Evolutionary conservation across 176 grass and related monocot genomes (phyloP).

Genomic region (Poa annua): DNA sequence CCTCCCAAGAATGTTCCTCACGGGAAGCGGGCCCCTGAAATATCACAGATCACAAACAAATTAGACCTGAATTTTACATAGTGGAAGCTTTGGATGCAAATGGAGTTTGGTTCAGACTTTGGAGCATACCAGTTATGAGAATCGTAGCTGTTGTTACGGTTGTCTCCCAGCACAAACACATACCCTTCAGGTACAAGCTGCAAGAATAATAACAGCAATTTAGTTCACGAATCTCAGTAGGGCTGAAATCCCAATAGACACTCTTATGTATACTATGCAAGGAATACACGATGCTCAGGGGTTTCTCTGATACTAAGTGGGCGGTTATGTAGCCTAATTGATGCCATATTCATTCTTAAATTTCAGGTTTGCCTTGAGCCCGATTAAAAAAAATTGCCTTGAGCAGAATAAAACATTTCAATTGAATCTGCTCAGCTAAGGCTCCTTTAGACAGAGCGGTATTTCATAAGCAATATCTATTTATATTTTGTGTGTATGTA

Average conservation of each 20-base stretch:
- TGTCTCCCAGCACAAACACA: constrained; percentile 96
- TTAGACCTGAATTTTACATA: constrained; percentile 4
- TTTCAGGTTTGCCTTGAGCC: neutral
- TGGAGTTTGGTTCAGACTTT: neutral
- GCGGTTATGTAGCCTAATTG: neutral
- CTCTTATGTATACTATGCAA: neutral
- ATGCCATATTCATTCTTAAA: neutral
- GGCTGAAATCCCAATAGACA: neutral
- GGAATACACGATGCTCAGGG: neutral
- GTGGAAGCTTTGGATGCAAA: neutral
- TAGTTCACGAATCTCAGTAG: neutral
- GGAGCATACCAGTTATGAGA: constrained; percentile 82
- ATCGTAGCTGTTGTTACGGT: constrained; percentile 92
- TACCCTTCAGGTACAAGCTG: constrained; percentile 78
- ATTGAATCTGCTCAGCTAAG: too few relatives aligned
- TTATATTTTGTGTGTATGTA: too few relatives aligned
- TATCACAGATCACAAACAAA: neutral
- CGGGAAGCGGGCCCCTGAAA: constrained; percentile 86
- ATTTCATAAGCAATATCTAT: too few relatives aligned
- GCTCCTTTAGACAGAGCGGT: too few relatives aligned
- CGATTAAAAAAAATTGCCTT: neutral
- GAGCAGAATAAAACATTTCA: neutral
- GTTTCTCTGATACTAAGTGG: neutral
- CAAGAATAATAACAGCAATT: constrained; percentile 19
- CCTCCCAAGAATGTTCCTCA: constrained; percentile 83